Conservation (phyloP, 164 flowering plant species). For the Malania oleifera region DNA sequence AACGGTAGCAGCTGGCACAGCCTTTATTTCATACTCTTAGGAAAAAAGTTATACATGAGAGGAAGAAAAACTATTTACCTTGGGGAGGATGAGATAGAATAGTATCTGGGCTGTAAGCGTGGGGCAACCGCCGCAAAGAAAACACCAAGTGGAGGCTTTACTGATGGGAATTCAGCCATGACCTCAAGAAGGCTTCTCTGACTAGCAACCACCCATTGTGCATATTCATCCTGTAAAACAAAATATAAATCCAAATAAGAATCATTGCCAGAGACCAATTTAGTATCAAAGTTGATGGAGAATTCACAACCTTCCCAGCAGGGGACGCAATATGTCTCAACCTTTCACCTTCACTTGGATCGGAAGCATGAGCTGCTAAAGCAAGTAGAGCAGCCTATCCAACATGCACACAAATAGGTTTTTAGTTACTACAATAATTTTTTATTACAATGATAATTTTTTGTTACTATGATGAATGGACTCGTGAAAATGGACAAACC, state of each 20-base stretch:
- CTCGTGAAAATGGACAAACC: constrained; percentile 33
- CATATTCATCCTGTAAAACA: constrained; percentile 81
- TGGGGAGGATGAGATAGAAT: constrained; percentile 97
- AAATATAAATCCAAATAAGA: background rate
- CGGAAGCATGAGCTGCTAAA: constrained; percentile 90
- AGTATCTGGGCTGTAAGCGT: constrained; percentile 96
- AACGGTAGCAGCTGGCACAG: too few relatives aligned
- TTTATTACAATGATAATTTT: too few relatives aligned
- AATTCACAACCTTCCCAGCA: constrained; percentile 75
- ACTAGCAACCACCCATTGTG: constrained; percentile 80
- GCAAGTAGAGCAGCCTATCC: constrained; percentile 83
- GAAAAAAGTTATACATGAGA: background rate
- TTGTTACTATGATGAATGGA: background rate
- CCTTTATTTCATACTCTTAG: background rate
- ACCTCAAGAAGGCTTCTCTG: constrained; percentile 96
- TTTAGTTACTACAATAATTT: background rate
- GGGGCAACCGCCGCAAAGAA: constrained; percentile 95
- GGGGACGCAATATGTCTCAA: constrained; percentile 87
- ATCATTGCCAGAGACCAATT: background rate
- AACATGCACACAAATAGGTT: background rate
- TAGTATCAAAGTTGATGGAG: background rate
- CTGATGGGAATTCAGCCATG: constrained; percentile 92
- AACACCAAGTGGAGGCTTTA: constrained; percentile 92
- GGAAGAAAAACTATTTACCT: constrained; percentile 34
- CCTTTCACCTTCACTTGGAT: constrained; percentile 80